Evolutionary conservation across 495 filamentous ascomycete genomes (phyloP), one percentile per base, ranked within the genome.

Genomic region (Trichoderma erinaceum): DNA sequence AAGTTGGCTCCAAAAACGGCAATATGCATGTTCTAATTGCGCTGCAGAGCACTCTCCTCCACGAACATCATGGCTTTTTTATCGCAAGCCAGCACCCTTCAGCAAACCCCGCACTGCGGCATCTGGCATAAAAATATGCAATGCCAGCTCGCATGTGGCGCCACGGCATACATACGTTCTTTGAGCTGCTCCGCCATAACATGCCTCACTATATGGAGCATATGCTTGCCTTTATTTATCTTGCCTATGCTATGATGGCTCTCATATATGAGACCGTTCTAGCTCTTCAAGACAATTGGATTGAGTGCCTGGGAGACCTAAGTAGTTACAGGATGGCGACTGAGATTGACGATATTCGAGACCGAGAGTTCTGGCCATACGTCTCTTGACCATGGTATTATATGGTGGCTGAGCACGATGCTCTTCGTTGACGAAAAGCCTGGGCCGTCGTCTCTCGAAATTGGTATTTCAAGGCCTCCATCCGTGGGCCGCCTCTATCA

Each of bases 81-180:
- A 76, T 92, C 6, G 88, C 90, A 0, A 88, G 86, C 1, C 90
- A 93, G 69, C 90, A 94, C 70, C 90, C 90, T 0, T 84, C 84
- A 0, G 89, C 90, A 77, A 89, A 25, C 61, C 79, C 79, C 1
- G 83, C 84, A 4, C 68, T 94, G 4, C 73, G 83, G 66, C 75
- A 79, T 7, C 71, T 93, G 1, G 86, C 90, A 0, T 78, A 84
- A 4, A 90, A 90, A 67, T 92, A 93, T 69, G 84, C 84, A 1
- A 93, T 96, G 90, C 90, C 92, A 0, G 89, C 88, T 4, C 78
- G 91, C 1, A 91, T 96, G 87, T 96, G 92, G 92, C 41, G 73
- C 2, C 75, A 77, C 43, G 76, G 72, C 86, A 93, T 76, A 86
- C 89, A 16, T 82, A 85, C 85, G 1, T 92, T 92, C 70, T 76